phyloP scores from a whole-genome alignment of 306 rosid species.

The Vicia sativa region DNA sequence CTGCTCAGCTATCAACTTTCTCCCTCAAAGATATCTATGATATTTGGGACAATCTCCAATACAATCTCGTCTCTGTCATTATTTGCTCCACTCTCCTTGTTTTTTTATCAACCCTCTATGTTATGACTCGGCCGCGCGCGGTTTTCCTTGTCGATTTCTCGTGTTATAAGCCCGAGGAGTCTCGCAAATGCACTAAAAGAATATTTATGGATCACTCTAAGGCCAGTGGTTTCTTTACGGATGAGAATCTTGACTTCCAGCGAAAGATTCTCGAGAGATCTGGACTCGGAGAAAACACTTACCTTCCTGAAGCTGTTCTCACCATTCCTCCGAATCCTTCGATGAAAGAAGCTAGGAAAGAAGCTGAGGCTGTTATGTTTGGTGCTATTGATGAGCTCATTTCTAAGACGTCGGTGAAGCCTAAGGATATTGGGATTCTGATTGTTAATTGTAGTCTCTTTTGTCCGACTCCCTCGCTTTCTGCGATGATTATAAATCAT shows the following conservation, averaged over 20 bases:
- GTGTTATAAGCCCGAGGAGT: constrained; percentile 78
- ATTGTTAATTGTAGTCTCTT: constrained; percentile 84
- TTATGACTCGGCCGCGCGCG: constrained; percentile 72
- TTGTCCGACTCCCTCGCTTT: constrained; percentile 86
- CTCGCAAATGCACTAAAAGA: constrained; percentile 70
- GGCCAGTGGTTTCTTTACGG: constrained; percentile 60
- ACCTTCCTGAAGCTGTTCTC: constrained; percentile 82
- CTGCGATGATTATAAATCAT: constrained; percentile 83
- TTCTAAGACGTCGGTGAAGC: constrained; percentile 64
- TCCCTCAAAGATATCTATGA: constrained; percentile 65
- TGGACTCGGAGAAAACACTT: constrained; percentile 75
- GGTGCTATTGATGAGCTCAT: constrained; percentile 84
- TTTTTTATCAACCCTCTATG: constrained; percentile 65
- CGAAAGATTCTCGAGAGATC: constrained; percentile 81
- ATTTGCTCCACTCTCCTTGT: constrained; percentile 77
- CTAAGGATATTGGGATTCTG: constrained; percentile 79
- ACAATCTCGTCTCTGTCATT: constrained; percentile 67
- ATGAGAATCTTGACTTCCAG: constrained; percentile 72
- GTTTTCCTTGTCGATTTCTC: constrained; percentile 87
- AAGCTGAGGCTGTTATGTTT: constrained; percentile 62
- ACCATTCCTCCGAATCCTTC: constrained; percentile 81
- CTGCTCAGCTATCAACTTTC: constrained; percentile 73
- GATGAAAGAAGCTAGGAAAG: constrained; percentile 82
- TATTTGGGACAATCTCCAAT: constrained; percentile 79
- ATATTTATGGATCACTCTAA: constrained; percentile 69